Percentiles rank a stretch among this genome's conserved stretches.
Evolutionary conservation across 2,329 filamentous ascomycete genomes (phyloP).

Genomic region (Botrytis paeoniae): DNA sequence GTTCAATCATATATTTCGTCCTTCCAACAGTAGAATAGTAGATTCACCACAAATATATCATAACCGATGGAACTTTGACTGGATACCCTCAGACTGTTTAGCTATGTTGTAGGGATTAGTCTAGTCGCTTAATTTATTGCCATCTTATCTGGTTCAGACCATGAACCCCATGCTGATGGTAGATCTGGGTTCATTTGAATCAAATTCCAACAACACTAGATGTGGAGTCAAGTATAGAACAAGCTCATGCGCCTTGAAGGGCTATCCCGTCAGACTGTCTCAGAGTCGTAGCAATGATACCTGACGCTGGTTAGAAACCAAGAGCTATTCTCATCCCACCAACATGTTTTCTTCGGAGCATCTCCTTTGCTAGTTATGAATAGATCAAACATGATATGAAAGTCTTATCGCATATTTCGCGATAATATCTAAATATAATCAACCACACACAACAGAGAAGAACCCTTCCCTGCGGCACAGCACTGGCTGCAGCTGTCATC

Average conservation of each 20-base stretch:
- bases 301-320: not conserved
- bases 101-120: not conserved
- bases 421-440: not conserved
- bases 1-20: not conserved
- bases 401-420: not conserved
- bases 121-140: not conserved
- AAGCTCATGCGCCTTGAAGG: not conserved
- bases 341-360: not conserved
- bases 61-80: not conserved
- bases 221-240: not conserved
- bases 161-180: not conserved
- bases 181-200: not conserved
- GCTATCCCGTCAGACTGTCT: not conserved
- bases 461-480: constrained; percentile 2
- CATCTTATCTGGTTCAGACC: not conserved
- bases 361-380: not conserved
- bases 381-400: not conserved
- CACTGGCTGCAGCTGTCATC: constrained; percentile 1
- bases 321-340: not conserved
- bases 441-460: not conserved
- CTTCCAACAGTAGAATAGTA: not conserved
- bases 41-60: not conserved
- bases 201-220: not conserved
- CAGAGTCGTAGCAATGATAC: not conserved
- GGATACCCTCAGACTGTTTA: not conserved